A percentile compares a stretch with the other conserved stretches of the same genome.
Evolutionary conservation across 495 filamentous ascomycete species (phyloP).

Genomic region (Podospora pseudocomata): DNA sequence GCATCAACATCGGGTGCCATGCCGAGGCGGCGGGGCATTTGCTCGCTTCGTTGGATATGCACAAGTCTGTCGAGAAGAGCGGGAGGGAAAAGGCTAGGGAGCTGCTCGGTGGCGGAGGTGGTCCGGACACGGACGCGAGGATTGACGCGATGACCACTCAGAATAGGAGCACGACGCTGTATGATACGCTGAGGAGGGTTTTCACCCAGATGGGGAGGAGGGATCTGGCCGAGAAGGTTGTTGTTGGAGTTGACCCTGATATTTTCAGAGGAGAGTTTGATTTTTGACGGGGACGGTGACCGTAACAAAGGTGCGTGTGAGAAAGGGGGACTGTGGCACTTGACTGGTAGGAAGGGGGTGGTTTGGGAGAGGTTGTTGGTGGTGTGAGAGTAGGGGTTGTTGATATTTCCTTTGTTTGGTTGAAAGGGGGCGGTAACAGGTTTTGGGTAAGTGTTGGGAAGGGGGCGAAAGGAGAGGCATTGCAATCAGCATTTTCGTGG

Average conservation of each 20-base stretch:
- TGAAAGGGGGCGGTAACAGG: background rate
- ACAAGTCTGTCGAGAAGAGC: conserved; percentile 85
- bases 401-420: background rate
- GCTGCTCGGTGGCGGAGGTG: conserved; percentile 60
- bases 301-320: background rate
- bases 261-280: conserved; percentile 67
- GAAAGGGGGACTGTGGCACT: conserved; percentile 15
- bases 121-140: conserved; percentile 50
- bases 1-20: conserved; percentile 96
- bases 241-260: conserved; percentile 86
- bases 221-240: conserved; percentile 83
- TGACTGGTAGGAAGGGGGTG: conserved; percentile 15
- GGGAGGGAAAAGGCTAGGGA: conserved; percentile 77
- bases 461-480: background rate
- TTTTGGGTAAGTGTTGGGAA: background rate
- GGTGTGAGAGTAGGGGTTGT: background rate
- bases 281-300: conserved; percentile 42
- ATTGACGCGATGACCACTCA: conserved; percentile 79
- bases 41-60: conserved; percentile 93
- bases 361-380: conserved; percentile 21
- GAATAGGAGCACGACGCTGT: conserved; percentile 94
- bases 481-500: conserved; percentile 5
- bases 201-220: conserved; percentile 90
- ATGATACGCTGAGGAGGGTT: conserved; percentile 86
- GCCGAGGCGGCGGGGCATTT: conserved; percentile 90